Base-by-base conservation (phyloP, 1,284 basidiomycete species). In the Rhodotorula sp. region DNA sequence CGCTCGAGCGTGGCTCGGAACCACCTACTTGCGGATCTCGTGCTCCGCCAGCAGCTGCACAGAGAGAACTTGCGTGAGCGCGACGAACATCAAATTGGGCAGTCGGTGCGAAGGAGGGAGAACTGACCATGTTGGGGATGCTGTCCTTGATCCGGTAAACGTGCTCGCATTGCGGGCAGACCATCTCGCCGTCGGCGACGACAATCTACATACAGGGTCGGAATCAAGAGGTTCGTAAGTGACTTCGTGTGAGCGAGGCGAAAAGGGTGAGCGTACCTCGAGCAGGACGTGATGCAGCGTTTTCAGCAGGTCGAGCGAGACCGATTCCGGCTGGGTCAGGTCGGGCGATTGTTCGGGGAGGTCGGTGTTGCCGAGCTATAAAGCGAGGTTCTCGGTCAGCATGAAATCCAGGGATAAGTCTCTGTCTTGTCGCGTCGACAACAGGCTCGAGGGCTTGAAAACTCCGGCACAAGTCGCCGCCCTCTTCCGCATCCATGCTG, bases 61-160 rank as follows among this genome's bases (percentile, higher is more conserved):
- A 17, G 33, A 17, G 6, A n/a, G 18, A 20, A 44, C 17, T 48
- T 57, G 29, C 33, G 33, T 44, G 48, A 8, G 18, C 3, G 14
- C 8, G 46, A 30, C 10, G 7, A 45, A 48, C 6, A 57, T 56
- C 44, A 48, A 26, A 22, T 12, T 8, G 49, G 49, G 12, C 0
- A 12, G 4, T 8, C 7, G 1, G 10, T 49, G 17, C 4, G 48
- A 53, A 26, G 20, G 46, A 45, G 30, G 30, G 14, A 51, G 26
- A 29, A 80, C 87, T 75, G 77, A 95, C 95, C 95, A 99, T 98
- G 83, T 98, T 98, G 8, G 95, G 95, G 75, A 99, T 98, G 18
- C 95, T 95, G 79, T 91, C 94, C 66, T 88, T 89, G 79, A 99
- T 94, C 57, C 88, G 88, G 80, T 96, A 98, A 53, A 89, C 84